Evolutionary conservation across 805 yeast species (phyloP).

Genomic region (Nakazawaea molendinolei): DNA sequence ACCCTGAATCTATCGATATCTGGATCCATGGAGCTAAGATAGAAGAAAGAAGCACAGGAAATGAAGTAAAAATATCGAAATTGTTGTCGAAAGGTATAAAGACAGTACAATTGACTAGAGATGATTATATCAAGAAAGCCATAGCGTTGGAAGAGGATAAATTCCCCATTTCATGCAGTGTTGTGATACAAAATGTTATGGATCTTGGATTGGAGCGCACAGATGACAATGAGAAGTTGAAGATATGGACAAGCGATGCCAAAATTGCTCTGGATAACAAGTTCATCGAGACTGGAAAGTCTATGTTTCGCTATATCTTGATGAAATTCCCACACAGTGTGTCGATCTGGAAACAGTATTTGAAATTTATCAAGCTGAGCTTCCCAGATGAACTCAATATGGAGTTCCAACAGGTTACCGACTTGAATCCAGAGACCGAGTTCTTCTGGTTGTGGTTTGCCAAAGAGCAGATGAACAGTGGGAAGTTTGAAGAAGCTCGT

Average conservation of each 20-base stretch:
- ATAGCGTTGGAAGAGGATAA: constrained; percentile 41
- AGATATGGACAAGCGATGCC: constrained; percentile 32
- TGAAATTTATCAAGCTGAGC: constrained; percentile 29
- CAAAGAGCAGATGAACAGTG: constrained; percentile 52
- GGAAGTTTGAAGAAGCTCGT: constrained; percentile 46
- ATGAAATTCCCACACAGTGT: constrained; percentile 39
- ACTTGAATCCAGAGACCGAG: constrained; percentile 40
- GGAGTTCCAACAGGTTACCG: constrained; percentile 49
- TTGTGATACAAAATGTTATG: constrained; percentile 42
- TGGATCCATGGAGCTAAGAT: constrained; percentile 69
- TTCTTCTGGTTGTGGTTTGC: constrained; percentile 64
- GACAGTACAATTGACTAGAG: constrained; percentile 27
- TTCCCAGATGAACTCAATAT: constrained; percentile 26
- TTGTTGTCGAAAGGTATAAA: constrained; percentile 43
- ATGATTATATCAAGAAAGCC: constrained; percentile 54
- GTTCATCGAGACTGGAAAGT: constrained; percentile 33
- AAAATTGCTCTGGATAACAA: constrained; percentile 19
- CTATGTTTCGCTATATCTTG: constrained; percentile 40
- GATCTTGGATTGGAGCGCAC: constrained; percentile 21
- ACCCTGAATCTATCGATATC: constrained; percentile 41
- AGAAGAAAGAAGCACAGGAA: constrained; percentile 46
- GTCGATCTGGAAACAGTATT: constrained; percentile 42
- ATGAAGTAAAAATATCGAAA: constrained; percentile 38
- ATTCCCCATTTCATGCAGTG: constrained; percentile 40
- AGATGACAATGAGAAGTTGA: constrained; percentile 20